Base-by-base conservation (phyloP, 2,329 filamentous ascomycete species). In the Coniochaeta sp. region DNA sequence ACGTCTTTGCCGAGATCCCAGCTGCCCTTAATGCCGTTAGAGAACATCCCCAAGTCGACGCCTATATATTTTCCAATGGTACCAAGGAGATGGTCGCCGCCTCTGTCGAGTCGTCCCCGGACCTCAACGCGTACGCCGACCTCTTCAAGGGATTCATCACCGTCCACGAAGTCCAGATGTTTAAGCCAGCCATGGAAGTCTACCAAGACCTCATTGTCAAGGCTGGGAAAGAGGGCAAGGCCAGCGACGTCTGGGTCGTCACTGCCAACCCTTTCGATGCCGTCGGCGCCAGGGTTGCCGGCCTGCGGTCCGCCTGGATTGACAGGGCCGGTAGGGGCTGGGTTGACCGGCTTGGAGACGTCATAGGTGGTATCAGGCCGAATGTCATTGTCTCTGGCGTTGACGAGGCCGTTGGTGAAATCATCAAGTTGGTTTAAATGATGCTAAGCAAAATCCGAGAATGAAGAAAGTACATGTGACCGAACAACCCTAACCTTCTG, bases 251-350 rank as follows among this genome's bases (percentile, higher is more conserved):
- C 16, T 91, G 88, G 87, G 72, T 92, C 8, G 79, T 93, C 6
- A 89, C 82, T 64, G 83, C 84, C 1, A 92, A 92, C 68, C 85
- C 89, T 2, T 92, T 92, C 69, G 89, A 92, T 69, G 75, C 89
- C 17, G 80, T 86, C 0, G 89, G 89, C 0, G 86, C 88, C 0
- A 79, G 78, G 62, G 77, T 77, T 1, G 77, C 80, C 5, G 88
- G 88, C 0, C 74, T 91, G 73, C 79, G 81, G 65, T 81, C 85
- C 26, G 84, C 80, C 14, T 91, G 87, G 85, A 81, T 92, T 6
- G 87, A 91, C 73, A 75, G 89, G 28, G 71, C 69, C 16, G 81
- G 82, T 0, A 77, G 72, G 9, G 87, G 87, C 2, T 91, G 89
- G 89, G 75, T 79, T 62, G 89, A 92, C 73, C 74, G 72, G 10